phyloP scores from a whole-genome alignment of 2,329 filamentous ascomycete genomes.

The Apiospora rasikravindrae region DNA sequence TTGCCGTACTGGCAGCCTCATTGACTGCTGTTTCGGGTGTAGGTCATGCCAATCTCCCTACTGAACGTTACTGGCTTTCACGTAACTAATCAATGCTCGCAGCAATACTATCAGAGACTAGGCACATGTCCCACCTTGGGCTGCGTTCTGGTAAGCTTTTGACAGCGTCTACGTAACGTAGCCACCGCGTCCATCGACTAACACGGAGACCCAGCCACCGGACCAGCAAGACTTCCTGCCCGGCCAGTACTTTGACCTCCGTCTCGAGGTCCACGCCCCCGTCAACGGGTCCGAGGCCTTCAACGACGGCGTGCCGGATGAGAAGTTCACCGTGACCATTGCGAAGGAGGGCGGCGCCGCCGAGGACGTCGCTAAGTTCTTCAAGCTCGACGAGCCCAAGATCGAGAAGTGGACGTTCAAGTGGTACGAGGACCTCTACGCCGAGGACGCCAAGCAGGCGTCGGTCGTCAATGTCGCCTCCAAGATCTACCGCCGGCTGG shows the following conservation, averaged over 20 bases:
- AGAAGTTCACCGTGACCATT: slow-evolving; percentile 77
- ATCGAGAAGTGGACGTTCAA: slow-evolving; percentile 82
- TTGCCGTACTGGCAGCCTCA: slow-evolving; percentile 40
- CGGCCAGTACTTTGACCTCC: slow-evolving; percentile 83
- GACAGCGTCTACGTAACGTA: neutral
- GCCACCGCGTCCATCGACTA: neutral
- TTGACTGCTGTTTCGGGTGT: slow-evolving; percentile 41
- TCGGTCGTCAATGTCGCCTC: slow-evolving; percentile 80
- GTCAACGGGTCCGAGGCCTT: slow-evolving; percentile 83
- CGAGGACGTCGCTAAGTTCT: slow-evolving; percentile 67
- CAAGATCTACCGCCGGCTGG: slow-evolving; percentile 78
- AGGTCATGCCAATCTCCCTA: neutral
- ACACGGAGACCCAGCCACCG: slow-evolving; percentile 45
- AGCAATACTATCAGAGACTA: slow-evolving; percentile 56
- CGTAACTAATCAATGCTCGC: neutral
- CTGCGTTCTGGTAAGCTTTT: slow-evolving; percentile 50
- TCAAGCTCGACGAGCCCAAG: slow-evolving; percentile 71
- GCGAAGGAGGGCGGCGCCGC: slow-evolving; percentile 63
- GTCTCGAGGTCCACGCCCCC: slow-evolving; percentile 81
- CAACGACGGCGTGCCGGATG: slow-evolving; percentile 69
- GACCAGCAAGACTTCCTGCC: slow-evolving; percentile 80
- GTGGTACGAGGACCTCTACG: slow-evolving; percentile 88
- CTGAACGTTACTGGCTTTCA: no score
- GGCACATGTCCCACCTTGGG: slow-evolving; percentile 64
- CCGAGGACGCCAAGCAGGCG: slow-evolving; percentile 70